Evolutionary conservation across 169 alveolate species (phyloP).

Genomic region (Ichthyophthirius multifiliis): DNA sequence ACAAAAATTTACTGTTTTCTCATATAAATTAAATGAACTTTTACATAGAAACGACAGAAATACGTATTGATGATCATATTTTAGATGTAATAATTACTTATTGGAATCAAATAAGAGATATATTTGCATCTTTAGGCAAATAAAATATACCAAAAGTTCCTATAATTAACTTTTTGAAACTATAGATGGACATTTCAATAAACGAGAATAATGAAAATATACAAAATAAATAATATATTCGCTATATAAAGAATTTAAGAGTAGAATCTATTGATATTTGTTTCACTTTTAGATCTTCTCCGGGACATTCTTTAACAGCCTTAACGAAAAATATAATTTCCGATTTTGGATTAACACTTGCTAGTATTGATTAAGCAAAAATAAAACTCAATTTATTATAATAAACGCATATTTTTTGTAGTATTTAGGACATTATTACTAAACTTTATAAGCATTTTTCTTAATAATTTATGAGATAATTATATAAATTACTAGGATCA

Average conservation of each 20-base stretch:
- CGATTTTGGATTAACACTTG: slow-evolving; percentile 40
- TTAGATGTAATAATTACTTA: slow-evolving; percentile 10
- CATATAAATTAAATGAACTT: slow-evolving; percentile 16
- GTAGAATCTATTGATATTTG: slow-evolving; percentile 38
- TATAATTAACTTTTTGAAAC: no score
- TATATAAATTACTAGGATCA: slow-evolving; percentile 31
- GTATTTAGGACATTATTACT: slow-evolving; percentile 17
- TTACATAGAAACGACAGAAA: slow-evolving; percentile 32
- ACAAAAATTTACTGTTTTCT: no score
- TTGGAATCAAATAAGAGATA: slow-evolving; percentile 16
- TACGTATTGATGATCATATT: slow-evolving; percentile 35
- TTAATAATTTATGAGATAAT: slow-evolving; percentile 23
- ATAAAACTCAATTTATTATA: slow-evolving; percentile 25
- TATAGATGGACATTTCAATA: no score
- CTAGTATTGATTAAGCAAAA: slow-evolving; percentile 42
- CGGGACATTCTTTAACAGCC: slow-evolving; percentile 37
- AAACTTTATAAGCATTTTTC: slow-evolving; percentile 26
- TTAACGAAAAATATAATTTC: slow-evolving; percentile 27
- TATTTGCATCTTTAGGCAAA: no score
- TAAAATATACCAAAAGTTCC: no score
- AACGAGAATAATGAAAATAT: no score
- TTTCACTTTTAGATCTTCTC: slow-evolving; percentile 40
- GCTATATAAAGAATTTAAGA: slow-evolving; percentile 29
- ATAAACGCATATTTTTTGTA: slow-evolving; percentile 29
- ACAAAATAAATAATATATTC: no score